Conservation (phyloP, 208 protist genomes). For the Crithidia thermophila region DNA sequence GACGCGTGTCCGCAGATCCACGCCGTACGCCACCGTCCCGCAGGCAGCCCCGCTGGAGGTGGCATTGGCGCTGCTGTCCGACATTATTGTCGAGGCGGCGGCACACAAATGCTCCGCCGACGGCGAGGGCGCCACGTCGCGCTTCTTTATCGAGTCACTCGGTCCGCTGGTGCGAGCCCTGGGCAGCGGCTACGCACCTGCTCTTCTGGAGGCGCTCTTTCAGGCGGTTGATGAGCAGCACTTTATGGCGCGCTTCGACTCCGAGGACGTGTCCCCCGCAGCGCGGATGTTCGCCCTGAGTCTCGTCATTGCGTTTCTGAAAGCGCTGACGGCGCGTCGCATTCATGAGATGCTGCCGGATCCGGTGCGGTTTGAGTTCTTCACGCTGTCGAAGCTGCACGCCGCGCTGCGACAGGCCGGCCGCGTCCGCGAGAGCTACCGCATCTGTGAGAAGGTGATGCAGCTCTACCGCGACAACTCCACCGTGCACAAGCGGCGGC, state of each 20-base stretch:
- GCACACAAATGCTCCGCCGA: slow-evolving; percentile 44
- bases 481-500: slow-evolving; percentile 28
- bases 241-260: slow-evolving; percentile 42
- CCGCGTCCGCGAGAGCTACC: slow-evolving; percentile 65
- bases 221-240: slow-evolving; percentile 70
- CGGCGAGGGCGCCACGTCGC: slow-evolving; percentile 71
- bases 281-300: slow-evolving; percentile 14
- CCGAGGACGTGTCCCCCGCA: slow-evolving; percentile 16
- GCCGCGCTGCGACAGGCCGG: slow-evolving; percentile 45
- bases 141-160: slow-evolving; percentile 61
- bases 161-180: slow-evolving; percentile 42
- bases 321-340: slow-evolving; percentile 58
- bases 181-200: slow-evolving; percentile 36
- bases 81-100: slow-evolving; percentile 65
- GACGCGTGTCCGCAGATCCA: neutral
- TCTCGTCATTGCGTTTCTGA: slow-evolving; percentile 73
- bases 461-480: slow-evolving; percentile 61
- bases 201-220: slow-evolving; percentile 61
- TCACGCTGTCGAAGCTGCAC: slow-evolving; percentile 67
- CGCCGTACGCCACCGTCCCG: slow-evolving; percentile 4
- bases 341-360: slow-evolving; percentile 44
- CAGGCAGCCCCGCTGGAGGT: slow-evolving; percentile 42
- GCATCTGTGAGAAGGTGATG: slow-evolving; percentile 61
- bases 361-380: slow-evolving; percentile 61
- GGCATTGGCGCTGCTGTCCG: slow-evolving; percentile 60